Evolutionary conservation across 176 grass and related monocot genomes (phyloP).

Genomic region (Zea luxurians): DNA sequence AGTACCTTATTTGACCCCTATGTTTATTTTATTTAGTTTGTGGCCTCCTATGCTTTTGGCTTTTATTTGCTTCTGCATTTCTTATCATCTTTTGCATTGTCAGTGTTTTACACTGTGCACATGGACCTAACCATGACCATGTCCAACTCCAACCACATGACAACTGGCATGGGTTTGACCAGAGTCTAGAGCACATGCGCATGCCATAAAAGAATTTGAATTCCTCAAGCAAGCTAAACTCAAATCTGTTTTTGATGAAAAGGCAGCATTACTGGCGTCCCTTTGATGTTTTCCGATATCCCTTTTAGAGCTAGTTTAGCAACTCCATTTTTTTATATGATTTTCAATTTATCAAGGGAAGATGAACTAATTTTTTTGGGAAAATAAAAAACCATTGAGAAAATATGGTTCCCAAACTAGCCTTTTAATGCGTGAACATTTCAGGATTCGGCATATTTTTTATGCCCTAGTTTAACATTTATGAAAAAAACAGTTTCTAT

Average conservation of each 20-base stretch:
- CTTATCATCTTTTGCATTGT: constrained; percentile 23
- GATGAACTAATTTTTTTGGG: too few relatives aligned
- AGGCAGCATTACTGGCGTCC: not conserved
- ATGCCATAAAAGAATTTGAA: not conserved
- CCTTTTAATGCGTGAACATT: not conserved
- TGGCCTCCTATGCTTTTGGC: constrained; percentile 53
- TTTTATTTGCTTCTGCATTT: constrained; percentile 47
- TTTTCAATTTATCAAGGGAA: too few relatives aligned
- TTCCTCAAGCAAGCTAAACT: not conserved
- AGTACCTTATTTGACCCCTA: constrained; percentile 42
- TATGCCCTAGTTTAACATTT: not conserved
- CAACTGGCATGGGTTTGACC: constrained; percentile 50
- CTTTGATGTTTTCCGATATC: not conserved
- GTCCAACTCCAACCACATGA: constrained; percentile 34
- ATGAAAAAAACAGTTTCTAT: not conserved
- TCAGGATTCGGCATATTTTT: not conserved
- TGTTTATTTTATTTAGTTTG: constrained; percentile 44
- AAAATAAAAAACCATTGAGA: too few relatives aligned
- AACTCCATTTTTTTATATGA: too few relatives aligned
- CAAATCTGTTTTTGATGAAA: not conserved
- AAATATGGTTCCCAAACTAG: too few relatives aligned
- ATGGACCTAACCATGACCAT: constrained; percentile 51
- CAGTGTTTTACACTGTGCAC: constrained; percentile 49
- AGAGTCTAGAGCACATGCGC: not conserved
- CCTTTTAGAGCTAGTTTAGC: too few relatives aligned